Percentiles rank a stretch among this genome's conserved stretches.
These are phyloP conservation scores for Cladophialophora exuberans DNA, from an alignment of 2,329 filamentous ascomycete genomes.

Conservation along the genomic window DNA sequence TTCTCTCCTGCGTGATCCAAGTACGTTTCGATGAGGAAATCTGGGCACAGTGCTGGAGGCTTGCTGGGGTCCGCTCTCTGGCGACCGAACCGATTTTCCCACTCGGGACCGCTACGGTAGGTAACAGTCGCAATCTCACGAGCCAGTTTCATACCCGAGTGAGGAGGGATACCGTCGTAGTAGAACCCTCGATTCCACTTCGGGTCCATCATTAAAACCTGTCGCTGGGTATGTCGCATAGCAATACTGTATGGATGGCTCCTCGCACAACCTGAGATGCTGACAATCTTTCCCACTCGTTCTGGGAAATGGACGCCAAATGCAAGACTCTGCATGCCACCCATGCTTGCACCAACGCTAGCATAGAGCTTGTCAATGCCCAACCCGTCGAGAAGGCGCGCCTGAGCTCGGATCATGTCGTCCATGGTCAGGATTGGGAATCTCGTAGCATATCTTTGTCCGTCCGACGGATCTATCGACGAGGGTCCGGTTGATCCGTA, in stretches of 20 bases:
- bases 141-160: constrained; percentile 96
- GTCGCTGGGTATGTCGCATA: constrained; percentile 96
- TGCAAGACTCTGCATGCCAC: constrained; percentile 94
- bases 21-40: constrained; percentile 98
- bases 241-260: constrained; percentile 98
- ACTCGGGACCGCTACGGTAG: constrained; percentile 93
- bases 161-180: constrained; percentile 81
- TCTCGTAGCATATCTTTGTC: constrained; percentile 84
- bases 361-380: constrained; percentile 81
- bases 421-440: constrained; percentile 96
- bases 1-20: constrained; percentile 98
- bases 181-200: constrained; percentile 97
- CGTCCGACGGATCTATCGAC: constrained; percentile 84
- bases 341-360: constrained; percentile 95
- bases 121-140: constrained; percentile 97
- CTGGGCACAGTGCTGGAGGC: constrained; percentile 90
- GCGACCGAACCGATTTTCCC: constrained; percentile 92
- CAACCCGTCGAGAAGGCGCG: constrained; percentile 79
- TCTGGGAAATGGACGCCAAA: constrained; percentile 82
- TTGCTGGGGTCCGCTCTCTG: constrained; percentile 82
- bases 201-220: constrained; percentile 98
- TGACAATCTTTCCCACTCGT: constrained; percentile 79
- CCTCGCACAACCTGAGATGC: constrained; percentile 89
- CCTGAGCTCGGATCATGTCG: constrained; percentile 97
- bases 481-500: constrained; percentile 93